These are phyloP conservation scores for Acer campestre DNA, from an alignment of 345 rosid species.

Conservation along the genomic window DNA sequence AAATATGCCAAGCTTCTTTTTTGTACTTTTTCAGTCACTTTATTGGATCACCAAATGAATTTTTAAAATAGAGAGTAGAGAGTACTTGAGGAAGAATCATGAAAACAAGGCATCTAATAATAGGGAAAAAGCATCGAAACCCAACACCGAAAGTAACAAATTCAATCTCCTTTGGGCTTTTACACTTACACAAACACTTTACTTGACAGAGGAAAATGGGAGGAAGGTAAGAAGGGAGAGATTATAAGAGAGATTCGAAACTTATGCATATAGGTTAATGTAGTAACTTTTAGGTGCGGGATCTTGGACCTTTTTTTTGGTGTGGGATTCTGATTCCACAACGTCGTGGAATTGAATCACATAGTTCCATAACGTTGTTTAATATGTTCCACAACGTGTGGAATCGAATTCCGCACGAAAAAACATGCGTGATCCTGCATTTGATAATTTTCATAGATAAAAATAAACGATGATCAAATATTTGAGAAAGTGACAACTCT, in stretches of 20 bases:
- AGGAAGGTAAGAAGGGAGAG: background rate
- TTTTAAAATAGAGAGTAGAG: background rate
- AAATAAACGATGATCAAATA: too few relatives aligned
- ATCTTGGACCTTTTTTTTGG: too few relatives aligned
- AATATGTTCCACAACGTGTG: too few relatives aligned
- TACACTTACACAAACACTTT: background rate
- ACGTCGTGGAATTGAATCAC: too few relatives aligned
- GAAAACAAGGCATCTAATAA: conserved; percentile 11
- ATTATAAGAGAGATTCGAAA: too few relatives aligned
- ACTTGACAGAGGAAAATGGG: background rate
- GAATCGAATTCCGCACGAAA: too few relatives aligned
- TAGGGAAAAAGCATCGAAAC: conserved; percentile 7
- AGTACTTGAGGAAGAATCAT: background rate
- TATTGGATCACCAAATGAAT: conserved; percentile 4
- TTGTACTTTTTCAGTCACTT: background rate
- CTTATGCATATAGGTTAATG: too few relatives aligned
- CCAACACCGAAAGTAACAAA: conserved; percentile 12
- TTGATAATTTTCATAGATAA: background rate
- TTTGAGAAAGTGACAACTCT: background rate
- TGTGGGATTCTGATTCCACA: too few relatives aligned
- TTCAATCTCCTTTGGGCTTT: background rate
- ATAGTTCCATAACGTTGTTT: too few relatives aligned
- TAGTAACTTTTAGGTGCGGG: too few relatives aligned
- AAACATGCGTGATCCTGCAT: too few relatives aligned
- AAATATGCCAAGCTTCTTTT: background rate